These are phyloP conservation scores for Aphanomyces euteiches DNA, from an alignment of 352 stramenopile species.

Conservation along the genomic window DNA sequence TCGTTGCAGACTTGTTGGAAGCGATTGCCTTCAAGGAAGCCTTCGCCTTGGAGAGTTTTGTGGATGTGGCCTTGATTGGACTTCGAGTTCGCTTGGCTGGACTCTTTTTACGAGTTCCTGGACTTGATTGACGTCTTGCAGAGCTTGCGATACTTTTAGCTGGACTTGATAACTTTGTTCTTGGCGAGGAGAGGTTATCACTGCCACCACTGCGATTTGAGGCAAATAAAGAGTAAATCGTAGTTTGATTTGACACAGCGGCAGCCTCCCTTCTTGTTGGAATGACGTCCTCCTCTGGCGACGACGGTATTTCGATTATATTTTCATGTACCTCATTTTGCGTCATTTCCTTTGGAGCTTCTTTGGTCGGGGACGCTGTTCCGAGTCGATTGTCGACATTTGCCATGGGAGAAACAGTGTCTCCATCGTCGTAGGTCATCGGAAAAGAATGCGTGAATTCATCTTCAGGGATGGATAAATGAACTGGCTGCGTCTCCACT, in stretches of 20 bases:
- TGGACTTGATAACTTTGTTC: neutral
- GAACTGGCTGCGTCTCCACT: neutral
- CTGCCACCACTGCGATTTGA: no score
- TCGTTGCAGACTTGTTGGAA: no score
- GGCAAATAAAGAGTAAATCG: no score
- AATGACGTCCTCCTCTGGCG: neutral
- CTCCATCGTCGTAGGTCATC: neutral
- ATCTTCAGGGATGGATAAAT: constrained; percentile 4
- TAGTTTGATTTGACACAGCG: no score
- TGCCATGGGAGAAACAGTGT: neutral
- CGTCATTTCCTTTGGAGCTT: neutral
- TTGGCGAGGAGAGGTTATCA: neutral
- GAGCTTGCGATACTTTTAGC: neutral
- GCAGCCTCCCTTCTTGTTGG: no score
- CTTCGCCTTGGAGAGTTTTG: no score
- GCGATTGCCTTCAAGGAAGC: no score
- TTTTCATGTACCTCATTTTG: neutral
- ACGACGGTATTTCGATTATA: constrained; percentile 8
- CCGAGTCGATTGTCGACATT: neutral
- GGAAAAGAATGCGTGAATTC: neutral
- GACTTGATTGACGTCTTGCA: no score
- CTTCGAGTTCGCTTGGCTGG: neutral
- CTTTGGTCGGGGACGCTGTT: neutral
- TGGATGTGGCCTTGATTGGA: neutral
- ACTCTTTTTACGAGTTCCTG: neutral